These are phyloP conservation scores for Aureobasidium lini DNA, from an alignment of 2,329 filamentous ascomycete genomes.

Conservation along the genomic window DNA sequence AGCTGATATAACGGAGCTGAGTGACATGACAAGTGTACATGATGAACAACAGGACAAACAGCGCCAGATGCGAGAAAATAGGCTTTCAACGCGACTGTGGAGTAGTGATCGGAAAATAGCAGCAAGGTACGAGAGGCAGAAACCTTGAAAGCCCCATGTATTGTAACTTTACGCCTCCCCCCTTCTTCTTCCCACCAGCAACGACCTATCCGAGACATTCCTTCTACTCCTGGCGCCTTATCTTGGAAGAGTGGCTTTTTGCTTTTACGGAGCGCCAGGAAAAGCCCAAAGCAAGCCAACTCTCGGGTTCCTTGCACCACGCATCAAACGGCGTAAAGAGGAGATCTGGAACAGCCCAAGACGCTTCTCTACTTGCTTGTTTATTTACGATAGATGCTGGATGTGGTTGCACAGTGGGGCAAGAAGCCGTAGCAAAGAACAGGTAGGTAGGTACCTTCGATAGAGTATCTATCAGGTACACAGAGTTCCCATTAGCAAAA, in stretches of 20 bases:
- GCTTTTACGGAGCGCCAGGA: background rate
- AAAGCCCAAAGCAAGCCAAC: background rate
- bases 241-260: background rate
- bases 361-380: no score
- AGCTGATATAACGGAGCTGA: slow-evolving; percentile 6
- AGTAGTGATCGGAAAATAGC: no score
- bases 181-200: background rate
- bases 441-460: background rate
- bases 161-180: background rate
- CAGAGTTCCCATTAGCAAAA: no score
- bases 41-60: background rate
- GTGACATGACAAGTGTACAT: background rate
- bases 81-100: background rate
- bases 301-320: background rate
- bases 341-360: background rate
- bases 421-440: background rate
- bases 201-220: background rate
- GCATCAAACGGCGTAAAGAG: background rate
- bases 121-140: no score
- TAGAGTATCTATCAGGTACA: background rate
- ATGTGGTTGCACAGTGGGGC: background rate
- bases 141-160: no score
- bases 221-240: background rate
- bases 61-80: background rate
- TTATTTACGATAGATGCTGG: background rate